A percentile compares a stretch with the other conserved stretches of the same genome.
These are phyloP conservation scores for Aspergillus carbonarius DNA, from an alignment of 2,329 filamentous ascomycete species.

Conservation along the genomic window DNA sequence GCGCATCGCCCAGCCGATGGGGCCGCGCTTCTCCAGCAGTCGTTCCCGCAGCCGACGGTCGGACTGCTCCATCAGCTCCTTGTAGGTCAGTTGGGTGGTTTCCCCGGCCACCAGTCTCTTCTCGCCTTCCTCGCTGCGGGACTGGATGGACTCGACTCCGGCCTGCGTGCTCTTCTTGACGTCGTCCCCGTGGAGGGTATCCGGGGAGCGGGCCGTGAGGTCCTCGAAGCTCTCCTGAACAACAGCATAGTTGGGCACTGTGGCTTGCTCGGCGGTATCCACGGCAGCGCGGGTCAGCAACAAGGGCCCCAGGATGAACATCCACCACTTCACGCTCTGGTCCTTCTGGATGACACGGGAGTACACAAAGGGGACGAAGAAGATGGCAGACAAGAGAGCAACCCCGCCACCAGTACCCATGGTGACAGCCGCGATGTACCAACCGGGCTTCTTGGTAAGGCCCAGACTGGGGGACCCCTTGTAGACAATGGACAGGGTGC, in stretches of 20 bases:
- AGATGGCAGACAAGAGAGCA: slow-evolving; percentile 59
- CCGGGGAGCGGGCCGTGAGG: slow-evolving; percentile 1
- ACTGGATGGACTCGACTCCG: slow-evolving; percentile 13
- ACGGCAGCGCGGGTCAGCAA: slow-evolving; percentile 60
- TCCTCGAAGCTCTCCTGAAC: slow-evolving; percentile 57
- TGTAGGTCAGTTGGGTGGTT: slow-evolving; percentile 57
- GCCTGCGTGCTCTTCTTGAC: slow-evolving; percentile 42
- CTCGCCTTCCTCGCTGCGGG: slow-evolving; percentile 29
- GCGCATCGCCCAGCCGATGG: slow-evolving; percentile 82
- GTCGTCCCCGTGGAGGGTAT: slow-evolving; percentile 44
- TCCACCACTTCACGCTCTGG: slow-evolving; percentile 62
- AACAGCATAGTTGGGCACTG: slow-evolving; percentile 74
- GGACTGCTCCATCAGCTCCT: slow-evolving; percentile 59
- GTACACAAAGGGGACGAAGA: slow-evolving; percentile 72
- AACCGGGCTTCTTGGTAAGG: slow-evolving; percentile 59
- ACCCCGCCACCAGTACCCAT: slow-evolving; percentile 64
- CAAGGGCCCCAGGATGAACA: slow-evolving; percentile 62
- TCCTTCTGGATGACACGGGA: slow-evolving; percentile 69
- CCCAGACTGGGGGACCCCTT: slow-evolving; percentile 72
- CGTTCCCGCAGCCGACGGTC: slow-evolving; percentile 61
- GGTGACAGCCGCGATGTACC: slow-evolving; percentile 67
- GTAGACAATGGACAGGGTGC: slow-evolving; percentile 76
- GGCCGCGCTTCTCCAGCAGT: slow-evolving; percentile 62
- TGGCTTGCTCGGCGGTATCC: slow-evolving; percentile 53
- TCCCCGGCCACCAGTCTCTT: slow-evolving; percentile 49